Conservation (phyloP, 2,329 filamentous ascomycete species). For the Orbilia oligospora region DNA sequence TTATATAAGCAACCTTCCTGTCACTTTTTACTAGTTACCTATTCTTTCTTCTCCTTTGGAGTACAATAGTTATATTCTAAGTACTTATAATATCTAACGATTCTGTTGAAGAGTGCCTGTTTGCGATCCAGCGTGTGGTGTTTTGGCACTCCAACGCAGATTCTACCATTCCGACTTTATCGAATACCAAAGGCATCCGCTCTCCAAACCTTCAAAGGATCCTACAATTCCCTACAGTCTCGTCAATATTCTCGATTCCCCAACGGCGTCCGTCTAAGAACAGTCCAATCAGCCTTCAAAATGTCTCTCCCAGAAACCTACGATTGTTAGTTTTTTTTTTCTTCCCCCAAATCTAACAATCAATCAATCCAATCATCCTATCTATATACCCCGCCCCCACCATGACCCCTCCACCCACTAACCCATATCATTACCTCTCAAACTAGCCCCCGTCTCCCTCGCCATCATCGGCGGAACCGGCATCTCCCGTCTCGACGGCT, state of each 20-base stretch:
- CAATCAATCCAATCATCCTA: background rate
- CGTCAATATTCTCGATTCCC: conserved; percentile 12
- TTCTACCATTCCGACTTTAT: conserved; percentile 10
- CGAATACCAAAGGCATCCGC: conserved; percentile 7
- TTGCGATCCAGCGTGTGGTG: conserved; percentile 33
- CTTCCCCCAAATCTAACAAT: no score
- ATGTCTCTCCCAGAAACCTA: conserved; percentile 57
- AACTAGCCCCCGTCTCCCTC: conserved; percentile 78
- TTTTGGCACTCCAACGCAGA: conserved; percentile 56
- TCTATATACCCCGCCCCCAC: conserved; percentile 12
- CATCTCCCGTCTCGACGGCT: conserved; percentile 87
- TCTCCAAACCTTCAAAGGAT: conserved; percentile 12
- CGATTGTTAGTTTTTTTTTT: conserved; percentile 17
- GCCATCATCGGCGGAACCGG: conserved; percentile 95
- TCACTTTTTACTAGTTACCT: background rate
- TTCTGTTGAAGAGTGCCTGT: background rate
- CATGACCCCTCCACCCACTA: conserved; percentile 15
- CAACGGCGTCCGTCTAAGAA: conserved; percentile 36
- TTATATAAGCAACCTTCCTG: conserved; percentile 15
- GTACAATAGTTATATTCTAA: no score
- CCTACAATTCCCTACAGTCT: conserved; percentile 7
- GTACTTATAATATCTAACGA: background rate
- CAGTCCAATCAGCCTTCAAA: conserved; percentile 49
- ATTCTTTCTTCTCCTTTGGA: background rate
- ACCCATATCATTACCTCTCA: conserved; percentile 1